Evolutionary conservation across 805 yeast species (phyloP), one percentile per base, ranked within the genome.

Genomic region (Metschnikowia borealis): DNA sequence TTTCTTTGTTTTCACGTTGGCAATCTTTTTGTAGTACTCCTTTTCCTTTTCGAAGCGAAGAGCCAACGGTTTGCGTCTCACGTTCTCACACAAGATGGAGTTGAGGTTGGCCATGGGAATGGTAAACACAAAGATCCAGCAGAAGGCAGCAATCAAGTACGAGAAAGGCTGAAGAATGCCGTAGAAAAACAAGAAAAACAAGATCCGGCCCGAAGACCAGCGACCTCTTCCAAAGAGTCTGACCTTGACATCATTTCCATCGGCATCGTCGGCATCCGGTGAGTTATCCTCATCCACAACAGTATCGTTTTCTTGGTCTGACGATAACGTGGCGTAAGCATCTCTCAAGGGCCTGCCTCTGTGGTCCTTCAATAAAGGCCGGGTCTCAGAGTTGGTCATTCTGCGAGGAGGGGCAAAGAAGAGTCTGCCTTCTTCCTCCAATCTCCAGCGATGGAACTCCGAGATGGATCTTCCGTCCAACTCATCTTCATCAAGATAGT

Each of bases 101-200:
- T 87, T 71, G 15, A 89, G 85, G 47, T 89, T 89, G 15, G 95
- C 83, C 95, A 94, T 89, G 38, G 99, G 99, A 44, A 92, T 89
- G 5, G 96, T 83, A 65, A 94, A 85, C 0, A 91, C 96, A 34
- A 80, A 66, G 35, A 92, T 66, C 97, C 97, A 94, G 58, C 92
- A 80, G 4, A 83, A 42, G 0, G 80, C 56, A 5, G 86, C 78
- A 6, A 89, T 72, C 0, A 78, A 2, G 14, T 73, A 63, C 32
- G 84, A 71, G 2, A 87, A 61, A 1, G 98, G 98, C 53, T 83
- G 85, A 26, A 91, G 62, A 3, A 87, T 54, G 3, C 80, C 56
- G 63, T 91, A 89, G 65, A 83, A 91, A 56, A 80, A 79, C 2
- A 83, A 1, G 62, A 83, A 94, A 62, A 89, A 92, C 11, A 84